phyloP scores from a whole-genome alignment of 345 rosid species.

The Pugionium cornutum region DNA sequence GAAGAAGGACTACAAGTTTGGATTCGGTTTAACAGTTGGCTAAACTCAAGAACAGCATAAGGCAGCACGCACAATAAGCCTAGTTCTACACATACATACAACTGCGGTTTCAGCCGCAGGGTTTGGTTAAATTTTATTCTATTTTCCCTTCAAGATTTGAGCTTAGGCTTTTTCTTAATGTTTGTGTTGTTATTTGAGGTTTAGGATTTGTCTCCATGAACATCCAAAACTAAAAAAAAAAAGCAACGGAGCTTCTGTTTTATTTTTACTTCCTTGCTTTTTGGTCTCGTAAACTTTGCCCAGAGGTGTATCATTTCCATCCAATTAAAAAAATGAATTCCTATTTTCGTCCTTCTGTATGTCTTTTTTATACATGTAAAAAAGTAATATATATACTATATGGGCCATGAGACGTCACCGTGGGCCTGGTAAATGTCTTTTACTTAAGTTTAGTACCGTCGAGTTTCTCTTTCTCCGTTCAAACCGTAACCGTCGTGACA shows the following conservation, averaged over 20 bases:
- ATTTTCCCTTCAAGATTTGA: conserved; percentile 24
- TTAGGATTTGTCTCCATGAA: conserved; percentile 23
- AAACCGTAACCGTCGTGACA: conserved; percentile 18
- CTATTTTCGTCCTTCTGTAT: too few relatives aligned
- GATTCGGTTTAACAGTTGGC: conserved; percentile 90
- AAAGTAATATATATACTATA: too few relatives aligned
- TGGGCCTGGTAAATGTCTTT: conserved; percentile 21
- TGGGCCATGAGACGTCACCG: conserved; percentile 26
- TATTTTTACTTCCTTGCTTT: conserved; percentile 24
- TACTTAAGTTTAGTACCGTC: neutral
- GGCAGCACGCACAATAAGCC: conserved; percentile 27
- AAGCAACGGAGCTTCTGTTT: conserved; percentile 16
- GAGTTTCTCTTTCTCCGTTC: conserved; percentile 11
- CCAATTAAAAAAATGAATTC: neutral
- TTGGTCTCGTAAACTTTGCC: conserved; percentile 10
- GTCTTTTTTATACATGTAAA: too few relatives aligned
- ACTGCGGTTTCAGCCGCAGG: conserved; percentile 20
- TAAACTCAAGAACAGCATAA: conserved; percentile 29
- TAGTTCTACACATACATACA: conserved; percentile 27
- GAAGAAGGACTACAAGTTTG: conserved; percentile 95
- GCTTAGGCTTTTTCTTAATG: conserved; percentile 33
- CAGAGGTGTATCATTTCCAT: conserved; percentile 18
- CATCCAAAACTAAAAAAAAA: neutral
- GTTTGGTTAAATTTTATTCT: conserved; percentile 25
- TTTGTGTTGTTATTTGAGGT: conserved; percentile 29